A percentile compares a stretch with the other conserved stretches of the same genome.
phyloP scores from a whole-genome alignment of 83 land plant species.

The Larix sibirica region DNA sequence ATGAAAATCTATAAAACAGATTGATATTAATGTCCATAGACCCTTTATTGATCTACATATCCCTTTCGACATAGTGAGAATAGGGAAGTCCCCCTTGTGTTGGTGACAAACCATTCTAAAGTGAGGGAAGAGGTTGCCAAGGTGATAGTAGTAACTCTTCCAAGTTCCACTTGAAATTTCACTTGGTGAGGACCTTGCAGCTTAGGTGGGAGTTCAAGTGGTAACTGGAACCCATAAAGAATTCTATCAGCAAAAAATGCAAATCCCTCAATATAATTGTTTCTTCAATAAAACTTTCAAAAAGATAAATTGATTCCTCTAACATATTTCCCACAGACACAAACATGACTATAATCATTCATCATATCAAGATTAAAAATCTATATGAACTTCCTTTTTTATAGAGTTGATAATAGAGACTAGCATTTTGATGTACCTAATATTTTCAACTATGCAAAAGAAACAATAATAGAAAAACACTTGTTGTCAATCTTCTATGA shows the following conservation, averaged over 20 bases:
- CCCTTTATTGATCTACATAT: too few species aligned
- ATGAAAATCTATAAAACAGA: too few species aligned
- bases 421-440: not conserved
- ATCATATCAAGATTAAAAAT: not conserved
- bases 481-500: not conserved
- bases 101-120: too few species aligned
- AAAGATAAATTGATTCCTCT: not conserved
- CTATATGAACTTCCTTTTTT: not conserved
- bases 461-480: not conserved
- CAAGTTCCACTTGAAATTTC: too few species aligned
- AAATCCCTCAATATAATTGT: not conserved
- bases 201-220: too few species aligned
- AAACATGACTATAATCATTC: not conserved
- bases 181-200: too few species aligned
- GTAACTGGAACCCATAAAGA: too few species aligned
- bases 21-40: too few species aligned
- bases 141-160: too few species aligned
- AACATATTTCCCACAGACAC: not conserved
- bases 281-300: not conserved
- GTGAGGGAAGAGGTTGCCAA: too few species aligned
- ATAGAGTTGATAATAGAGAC: not conserved
- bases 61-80: too few species aligned
- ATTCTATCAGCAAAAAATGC: not conserved
- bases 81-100: too few species aligned
- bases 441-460: not conserved